Conservation (phyloP, 208 protist genomes). For the Naegleria fowleri region DNA sequence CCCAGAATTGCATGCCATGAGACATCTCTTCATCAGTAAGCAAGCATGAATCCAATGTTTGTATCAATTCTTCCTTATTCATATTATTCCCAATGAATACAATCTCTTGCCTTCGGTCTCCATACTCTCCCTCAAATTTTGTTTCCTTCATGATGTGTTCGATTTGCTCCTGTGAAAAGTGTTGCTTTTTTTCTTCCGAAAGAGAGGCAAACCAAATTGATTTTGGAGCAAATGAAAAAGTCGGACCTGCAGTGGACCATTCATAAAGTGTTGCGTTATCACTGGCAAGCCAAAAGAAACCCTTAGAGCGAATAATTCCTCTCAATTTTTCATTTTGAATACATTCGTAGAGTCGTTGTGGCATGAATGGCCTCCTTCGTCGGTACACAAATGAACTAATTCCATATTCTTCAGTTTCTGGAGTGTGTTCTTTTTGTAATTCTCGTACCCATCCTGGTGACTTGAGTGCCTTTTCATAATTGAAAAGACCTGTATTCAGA, state of each 20-base stretch:
- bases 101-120: constrained; percentile 57
- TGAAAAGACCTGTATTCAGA: constrained; percentile 54
- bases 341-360: constrained; percentile 41
- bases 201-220: neutral
- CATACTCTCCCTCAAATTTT: constrained; percentile 35
- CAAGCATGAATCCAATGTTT: constrained; percentile 45
- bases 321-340: neutral
- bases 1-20: constrained; percentile 32
- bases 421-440: constrained; percentile 39
- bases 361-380: constrained; percentile 53
- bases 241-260: neutral
- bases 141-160: constrained; percentile 27
- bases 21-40: constrained; percentile 51
- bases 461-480: constrained; percentile 46
- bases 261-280: neutral
- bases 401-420: constrained; percentile 62
- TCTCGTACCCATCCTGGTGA: constrained; percentile 45
- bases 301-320: constrained; percentile 53
- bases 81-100: constrained; percentile 58
- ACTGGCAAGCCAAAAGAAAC: constrained; percentile 55
- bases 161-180: neutral
- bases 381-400: constrained; percentile 58
- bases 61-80: constrained; percentile 40
- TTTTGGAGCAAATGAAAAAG: neutral
- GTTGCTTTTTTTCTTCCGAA: neutral